Percentiles rank a stretch among this genome's conserved stretches.
Conservation (phyloP, 805 yeast genomes). For the Cyberlindnera xylosilytica region DNA sequence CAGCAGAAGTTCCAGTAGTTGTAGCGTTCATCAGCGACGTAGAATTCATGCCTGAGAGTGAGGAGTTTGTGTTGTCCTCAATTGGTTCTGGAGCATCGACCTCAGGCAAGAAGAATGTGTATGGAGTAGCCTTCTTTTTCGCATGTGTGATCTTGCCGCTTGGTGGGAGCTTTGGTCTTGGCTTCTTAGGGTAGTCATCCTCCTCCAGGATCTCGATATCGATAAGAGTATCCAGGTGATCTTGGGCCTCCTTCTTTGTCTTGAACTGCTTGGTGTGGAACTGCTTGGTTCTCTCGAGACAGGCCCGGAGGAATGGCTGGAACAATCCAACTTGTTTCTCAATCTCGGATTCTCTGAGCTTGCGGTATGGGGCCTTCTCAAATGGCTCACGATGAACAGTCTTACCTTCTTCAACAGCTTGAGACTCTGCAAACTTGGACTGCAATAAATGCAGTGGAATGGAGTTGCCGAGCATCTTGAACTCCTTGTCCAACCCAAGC, state of each 20-base stretch:
- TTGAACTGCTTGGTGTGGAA: constrained; percentile 37
- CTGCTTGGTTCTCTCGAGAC: constrained; percentile 39
- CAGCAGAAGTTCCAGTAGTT: too few species aligned
- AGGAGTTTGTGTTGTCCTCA: background rate
- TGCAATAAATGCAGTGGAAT: constrained; percentile 89
- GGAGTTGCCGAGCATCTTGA: constrained; percentile 76
- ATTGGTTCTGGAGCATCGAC: background rate
- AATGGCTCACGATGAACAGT: constrained; percentile 63
- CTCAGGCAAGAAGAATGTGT: constrained; percentile 51
- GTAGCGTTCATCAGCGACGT: too few species aligned
- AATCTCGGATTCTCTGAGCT: constrained; percentile 50
- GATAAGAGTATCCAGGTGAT: constrained; percentile 31
- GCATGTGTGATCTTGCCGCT: constrained; percentile 73
- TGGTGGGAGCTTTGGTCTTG: constrained; percentile 80
- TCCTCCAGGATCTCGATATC: constrained; percentile 70
- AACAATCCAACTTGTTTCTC: constrained; percentile 54
- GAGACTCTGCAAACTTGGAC: constrained; percentile 64
- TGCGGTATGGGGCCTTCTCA: constrained; percentile 50
- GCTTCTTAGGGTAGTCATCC: constrained; percentile 78
- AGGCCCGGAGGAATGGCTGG: constrained; percentile 48
- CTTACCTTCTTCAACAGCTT: constrained; percentile 40
- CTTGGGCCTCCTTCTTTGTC: constrained; percentile 24
- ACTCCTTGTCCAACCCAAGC: constrained; percentile 88
- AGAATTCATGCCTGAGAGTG: background rate
- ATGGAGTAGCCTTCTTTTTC: constrained; percentile 59